Percentiles rank a stretch among this genome's conserved stretches.
Conservation (phyloP, 805 yeast genomes). For the Candida oleophila region DNA sequence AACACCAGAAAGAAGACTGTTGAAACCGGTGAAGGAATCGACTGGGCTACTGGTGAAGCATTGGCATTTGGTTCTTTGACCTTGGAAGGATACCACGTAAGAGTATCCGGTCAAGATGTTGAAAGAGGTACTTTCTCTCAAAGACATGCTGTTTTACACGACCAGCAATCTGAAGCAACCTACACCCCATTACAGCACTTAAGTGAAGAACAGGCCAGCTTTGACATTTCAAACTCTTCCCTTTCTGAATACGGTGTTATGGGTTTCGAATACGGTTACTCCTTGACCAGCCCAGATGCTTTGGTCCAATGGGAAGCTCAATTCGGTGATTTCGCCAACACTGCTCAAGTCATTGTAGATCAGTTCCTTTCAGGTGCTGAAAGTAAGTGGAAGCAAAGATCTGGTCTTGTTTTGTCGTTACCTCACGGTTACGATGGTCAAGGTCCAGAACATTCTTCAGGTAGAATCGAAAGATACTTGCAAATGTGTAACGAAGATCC, state of each 20-base stretch:
- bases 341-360: conserved; percentile 96
- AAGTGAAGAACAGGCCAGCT: conserved; percentile 78
- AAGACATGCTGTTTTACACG: conserved; percentile 98
- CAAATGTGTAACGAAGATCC: conserved; percentile 96
- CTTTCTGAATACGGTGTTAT: conserved; percentile 98
- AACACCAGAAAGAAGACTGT: conserved; percentile 81
- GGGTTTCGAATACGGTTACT: conserved; percentile 99
- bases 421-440: conserved; percentile 99
- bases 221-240: conserved; percentile 89
- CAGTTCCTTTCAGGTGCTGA: conserved; percentile 97
- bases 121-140: conserved; percentile 99
- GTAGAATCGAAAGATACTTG: conserved; percentile 94
- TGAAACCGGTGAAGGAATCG: conserved; percentile 90
- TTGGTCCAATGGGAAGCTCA: conserved; percentile 99
- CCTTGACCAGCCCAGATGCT: conserved; percentile 95
- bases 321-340: conserved; percentile 99
- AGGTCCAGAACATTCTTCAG: conserved; percentile 99
- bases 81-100: conserved; percentile 91
- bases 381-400: conserved; percentile 98
- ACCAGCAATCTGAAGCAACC: conserved; percentile 80
- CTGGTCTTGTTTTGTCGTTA: conserved; percentile 89
- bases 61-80: conserved; percentile 92
- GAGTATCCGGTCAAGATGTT: conserved; percentile 99
- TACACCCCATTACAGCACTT: conserved; percentile 85
- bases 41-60: conserved; percentile 99